Conservation (phyloP, 176 grass and related monocot genomes). For the sorghum (Sorghum bicolor) region DNA sequence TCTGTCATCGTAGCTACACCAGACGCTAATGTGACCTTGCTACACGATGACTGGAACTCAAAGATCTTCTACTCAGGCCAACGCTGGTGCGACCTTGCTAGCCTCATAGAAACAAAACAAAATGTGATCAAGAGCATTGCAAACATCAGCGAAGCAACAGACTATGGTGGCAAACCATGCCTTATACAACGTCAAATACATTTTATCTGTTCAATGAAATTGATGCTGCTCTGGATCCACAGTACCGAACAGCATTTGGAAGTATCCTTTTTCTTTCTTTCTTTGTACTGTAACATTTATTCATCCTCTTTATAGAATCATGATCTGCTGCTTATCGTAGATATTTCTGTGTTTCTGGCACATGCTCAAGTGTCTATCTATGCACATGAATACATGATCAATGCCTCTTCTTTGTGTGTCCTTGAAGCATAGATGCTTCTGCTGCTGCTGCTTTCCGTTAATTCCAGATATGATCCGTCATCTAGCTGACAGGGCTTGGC, state of each 20-base stretch:
- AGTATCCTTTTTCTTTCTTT: conserved; percentile 84
- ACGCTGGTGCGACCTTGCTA: no score
- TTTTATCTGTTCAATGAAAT: conserved; percentile 99
- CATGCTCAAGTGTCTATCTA: neutral
- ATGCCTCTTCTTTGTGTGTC: neutral
- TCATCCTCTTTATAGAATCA: neutral
- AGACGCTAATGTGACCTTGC: no score
- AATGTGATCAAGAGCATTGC: neutral
- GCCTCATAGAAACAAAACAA: neutral
- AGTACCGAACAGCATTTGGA: conserved; percentile 89
- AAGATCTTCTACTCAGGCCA: no score
- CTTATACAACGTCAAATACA: conserved; percentile 35
- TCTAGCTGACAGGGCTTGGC: conserved; percentile 67
- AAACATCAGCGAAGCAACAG: neutral
- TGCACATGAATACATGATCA: neutral
- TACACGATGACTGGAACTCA: no score
- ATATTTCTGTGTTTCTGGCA: conserved; percentile 11
- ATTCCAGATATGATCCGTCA: conserved; percentile 77
- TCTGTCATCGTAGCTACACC: neutral
- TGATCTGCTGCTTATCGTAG: neutral
- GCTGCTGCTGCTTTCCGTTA: conserved; percentile 36
- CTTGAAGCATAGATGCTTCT: neutral
- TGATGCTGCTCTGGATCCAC: conserved; percentile 93
- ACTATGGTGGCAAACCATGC: conserved; percentile 35
- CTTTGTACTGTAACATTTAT: neutral